Evolutionary conservation across 331 rosid species (phyloP).

Genomic region (Prunus yedoensis): DNA sequence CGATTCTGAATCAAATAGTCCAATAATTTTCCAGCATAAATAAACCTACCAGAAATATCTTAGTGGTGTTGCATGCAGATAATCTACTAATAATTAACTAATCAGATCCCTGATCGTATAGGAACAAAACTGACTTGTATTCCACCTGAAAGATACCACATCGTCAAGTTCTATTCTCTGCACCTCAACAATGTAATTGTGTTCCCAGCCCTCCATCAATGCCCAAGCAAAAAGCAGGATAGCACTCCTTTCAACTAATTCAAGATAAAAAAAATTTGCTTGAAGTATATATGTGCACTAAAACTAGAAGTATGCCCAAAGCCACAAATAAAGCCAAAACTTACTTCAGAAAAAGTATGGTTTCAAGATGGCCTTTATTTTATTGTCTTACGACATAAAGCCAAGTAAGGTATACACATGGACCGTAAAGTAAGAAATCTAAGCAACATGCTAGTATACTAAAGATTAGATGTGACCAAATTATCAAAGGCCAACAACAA

Average conservation of each 20-base stretch:
- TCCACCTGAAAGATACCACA: too few species aligned
- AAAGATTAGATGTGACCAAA: constrained; percentile 1
- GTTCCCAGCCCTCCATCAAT: not conserved
- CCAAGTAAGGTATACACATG: not conserved
- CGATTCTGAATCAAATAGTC: not conserved
- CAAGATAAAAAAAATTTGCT: not conserved
- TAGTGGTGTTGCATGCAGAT: not conserved
- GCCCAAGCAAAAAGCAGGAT: not conserved
- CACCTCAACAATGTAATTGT: not conserved
- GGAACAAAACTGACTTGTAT: not conserved
- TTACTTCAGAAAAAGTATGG: not conserved
- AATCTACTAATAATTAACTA: not conserved
- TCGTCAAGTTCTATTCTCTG: not conserved
- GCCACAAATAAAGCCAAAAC: not conserved
- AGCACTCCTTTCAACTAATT: not conserved
- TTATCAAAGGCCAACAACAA: not conserved
- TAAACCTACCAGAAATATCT: not conserved
- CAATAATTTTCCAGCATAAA: not conserved
- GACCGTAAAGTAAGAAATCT: not conserved
- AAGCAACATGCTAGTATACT: not conserved
- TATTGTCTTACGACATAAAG: too few species aligned
- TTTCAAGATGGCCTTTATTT: too few species aligned
- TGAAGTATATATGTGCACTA: not conserved
- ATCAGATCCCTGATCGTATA: not conserved
- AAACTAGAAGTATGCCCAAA: not conserved